phyloP scores from a whole-genome alignment of 345 rosid species.

The Lumnitzera racemosa region DNA sequence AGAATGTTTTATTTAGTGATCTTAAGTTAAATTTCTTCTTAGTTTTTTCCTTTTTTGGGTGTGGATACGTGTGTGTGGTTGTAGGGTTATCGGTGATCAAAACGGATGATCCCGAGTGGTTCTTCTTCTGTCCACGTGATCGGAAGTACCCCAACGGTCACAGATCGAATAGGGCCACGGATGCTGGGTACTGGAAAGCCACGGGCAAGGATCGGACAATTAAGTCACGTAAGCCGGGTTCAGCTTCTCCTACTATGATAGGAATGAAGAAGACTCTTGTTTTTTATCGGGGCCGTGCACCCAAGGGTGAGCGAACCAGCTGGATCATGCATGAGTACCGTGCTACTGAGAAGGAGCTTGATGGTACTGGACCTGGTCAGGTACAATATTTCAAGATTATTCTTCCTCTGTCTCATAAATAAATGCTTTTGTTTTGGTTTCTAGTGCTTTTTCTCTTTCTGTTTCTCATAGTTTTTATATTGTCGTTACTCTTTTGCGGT shows the following conservation, averaged over 20 bases:
- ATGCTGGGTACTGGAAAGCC: constrained; percentile 94
- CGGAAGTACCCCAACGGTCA: constrained; percentile 89
- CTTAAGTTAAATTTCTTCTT: background rate
- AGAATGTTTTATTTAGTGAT: no score
- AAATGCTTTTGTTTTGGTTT: no score
- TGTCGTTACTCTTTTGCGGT: no score
- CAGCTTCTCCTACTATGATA: constrained; percentile 12
- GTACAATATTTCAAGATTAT: constrained; percentile 17
- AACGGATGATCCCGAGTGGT: constrained; percentile 90
- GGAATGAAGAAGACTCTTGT: constrained; percentile 99
- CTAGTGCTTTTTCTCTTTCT: no score
- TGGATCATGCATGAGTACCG: constrained; percentile 99
- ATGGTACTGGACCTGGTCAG: constrained; percentile 80
- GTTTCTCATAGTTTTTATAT: no score
- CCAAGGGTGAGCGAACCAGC: constrained; percentile 70
- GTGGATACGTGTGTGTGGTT: constrained; percentile 1
- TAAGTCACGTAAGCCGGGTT: constrained; percentile 40
- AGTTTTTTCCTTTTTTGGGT: background rate
- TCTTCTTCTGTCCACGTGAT: constrained; percentile 91
- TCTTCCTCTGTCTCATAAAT: background rate
- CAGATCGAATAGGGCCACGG: constrained; percentile 94
- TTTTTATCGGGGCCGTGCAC: constrained; percentile 90
- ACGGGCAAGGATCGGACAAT: constrained; percentile 92
- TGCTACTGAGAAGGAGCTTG: constrained; percentile 61
- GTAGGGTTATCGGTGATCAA: constrained; percentile 73